Base-by-base conservation (phyloP, 176 grass and related monocot species). In the Stipa capillata region DNA sequence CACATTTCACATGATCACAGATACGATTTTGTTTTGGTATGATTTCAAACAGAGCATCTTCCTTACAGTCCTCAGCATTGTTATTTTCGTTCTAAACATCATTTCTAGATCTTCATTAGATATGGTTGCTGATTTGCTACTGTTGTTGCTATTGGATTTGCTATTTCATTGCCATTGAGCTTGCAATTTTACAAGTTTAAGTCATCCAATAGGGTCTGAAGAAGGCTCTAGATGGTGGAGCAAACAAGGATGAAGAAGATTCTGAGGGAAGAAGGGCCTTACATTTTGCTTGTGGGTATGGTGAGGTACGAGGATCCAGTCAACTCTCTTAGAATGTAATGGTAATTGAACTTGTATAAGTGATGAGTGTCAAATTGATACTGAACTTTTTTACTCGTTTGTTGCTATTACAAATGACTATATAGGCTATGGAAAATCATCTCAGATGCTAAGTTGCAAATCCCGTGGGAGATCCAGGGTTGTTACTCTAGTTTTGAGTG, bases 241-340 rank as follows among this genome's bases (percentile, higher is more conserved):
- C 76, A 53, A 79, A 97, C 79, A 94, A 97, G 80, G 89, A 97
- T 75, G 89, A 92, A 90, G 94, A 97, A 81, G 94, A 97, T 45
- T 89, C 87, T 0, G 94, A 97, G 80, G 91, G 91, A 73, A 89
- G 94, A 78, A 93, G 91, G 85, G 91, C 94, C 72, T 89, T 97
- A 53, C 94, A 97, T 87, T 97, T 97, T 94, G 91, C 94, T 58
- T 97, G 94, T 90, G 94, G 94, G 20, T 97, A 97, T 31, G 89
- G 89, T 59, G 94, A 97, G 87, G 94, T 97, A 74, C 51, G 80
- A 24, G 5, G 32, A 40, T 42, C 18, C n/a, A n/a, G n/a, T 49
- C 17, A 59, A 47, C 23, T 21, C 78, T 74, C 20, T 83, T 88
- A 63, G 27, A 23, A 37, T 47, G 21, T 31, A 45, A 41, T 42